A percentile compares a stretch with the other conserved stretches of the same genome.
Evolutionary conservation across 2,329 filamentous ascomycete genomes (phyloP).

Genomic region (Podosphaera xanthii): DNA sequence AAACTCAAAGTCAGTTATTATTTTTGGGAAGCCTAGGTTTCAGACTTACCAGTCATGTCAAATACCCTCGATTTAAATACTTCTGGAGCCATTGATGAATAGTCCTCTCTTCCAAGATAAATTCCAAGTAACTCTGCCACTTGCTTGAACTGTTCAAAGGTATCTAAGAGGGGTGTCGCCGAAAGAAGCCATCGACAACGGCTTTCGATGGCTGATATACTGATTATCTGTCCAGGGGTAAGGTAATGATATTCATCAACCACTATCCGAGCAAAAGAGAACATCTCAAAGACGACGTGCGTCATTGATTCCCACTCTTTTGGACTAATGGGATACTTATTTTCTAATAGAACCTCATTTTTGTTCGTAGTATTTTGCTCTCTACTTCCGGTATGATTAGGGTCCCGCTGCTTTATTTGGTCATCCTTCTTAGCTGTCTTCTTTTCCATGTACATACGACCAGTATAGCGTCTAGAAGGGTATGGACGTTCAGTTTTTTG

Average conservation of each 20-base stretch:
- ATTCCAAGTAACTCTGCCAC: constrained; percentile 33
- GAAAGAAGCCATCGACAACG: constrained; percentile 31
- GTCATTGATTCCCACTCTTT: not conserved
- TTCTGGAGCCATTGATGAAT: constrained; percentile 20
- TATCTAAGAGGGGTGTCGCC: constrained; percentile 33
- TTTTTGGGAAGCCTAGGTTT: not conserved
- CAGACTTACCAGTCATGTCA: constrained; percentile 21
- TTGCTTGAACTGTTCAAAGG: constrained; percentile 34
- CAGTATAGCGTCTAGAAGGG: constrained; percentile 14
- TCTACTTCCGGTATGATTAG: not conserved
- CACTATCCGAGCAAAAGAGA: constrained; percentile 34
- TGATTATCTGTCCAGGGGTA: constrained; percentile 11
- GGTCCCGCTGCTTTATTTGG: not conserved
- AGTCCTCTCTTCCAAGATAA: constrained; percentile 29
- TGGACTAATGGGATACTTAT: not conserved
- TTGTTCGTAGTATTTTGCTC: not conserved
- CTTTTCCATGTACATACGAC: constrained; percentile 9
- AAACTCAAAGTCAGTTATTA: constrained; percentile 2
- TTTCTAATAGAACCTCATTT: not conserved
- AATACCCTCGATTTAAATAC: constrained; percentile 20
- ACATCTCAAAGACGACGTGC: constrained; percentile 27
- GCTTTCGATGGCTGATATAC: not conserved
- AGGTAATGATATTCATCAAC: constrained; percentile 43
- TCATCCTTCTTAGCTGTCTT: not conserved
- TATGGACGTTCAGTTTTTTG: constrained; percentile 5